A percentile compares a stretch with the other conserved stretches of the same genome.
Conservation (phyloP, 169 alveolate genomes). For the Blepharisma undulans region DNA sequence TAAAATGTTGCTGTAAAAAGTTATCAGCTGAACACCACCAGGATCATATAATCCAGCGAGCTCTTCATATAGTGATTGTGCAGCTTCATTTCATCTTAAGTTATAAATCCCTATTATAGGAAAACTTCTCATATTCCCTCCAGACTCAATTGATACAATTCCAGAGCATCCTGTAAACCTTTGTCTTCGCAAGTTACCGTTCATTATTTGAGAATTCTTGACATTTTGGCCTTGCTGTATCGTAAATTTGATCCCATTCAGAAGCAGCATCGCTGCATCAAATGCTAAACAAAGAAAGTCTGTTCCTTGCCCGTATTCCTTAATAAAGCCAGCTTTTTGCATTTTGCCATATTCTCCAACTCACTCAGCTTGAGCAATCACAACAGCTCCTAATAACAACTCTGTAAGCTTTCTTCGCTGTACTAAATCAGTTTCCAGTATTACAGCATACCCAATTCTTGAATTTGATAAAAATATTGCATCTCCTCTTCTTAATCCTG, state of each 20-base stretch:
- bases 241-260: not conserved
- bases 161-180: not conserved
- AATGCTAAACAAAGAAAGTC: not conserved
- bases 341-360: not conserved
- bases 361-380: not conserved
- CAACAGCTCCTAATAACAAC: not conserved
- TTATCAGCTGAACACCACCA: not conserved
- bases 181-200: not conserved
- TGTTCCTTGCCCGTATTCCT: not conserved
- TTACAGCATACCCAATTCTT: not conserved
- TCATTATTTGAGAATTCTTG: not conserved
- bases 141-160: not conserved
- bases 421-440: too few relatives aligned
- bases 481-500: slow-evolving; percentile 14
- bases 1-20: not conserved
- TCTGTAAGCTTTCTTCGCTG: not conserved
- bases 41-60: not conserved
- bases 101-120: not conserved
- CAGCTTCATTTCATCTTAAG: not conserved
- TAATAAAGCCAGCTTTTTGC: not conserved
- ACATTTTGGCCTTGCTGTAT: not conserved
- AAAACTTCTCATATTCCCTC: not conserved
- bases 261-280: not conserved
- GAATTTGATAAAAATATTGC: not conserved
- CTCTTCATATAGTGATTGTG: not conserved